Conservation (phyloP, 179 eudicot genomes). For the Beta macrorhiza region DNA sequence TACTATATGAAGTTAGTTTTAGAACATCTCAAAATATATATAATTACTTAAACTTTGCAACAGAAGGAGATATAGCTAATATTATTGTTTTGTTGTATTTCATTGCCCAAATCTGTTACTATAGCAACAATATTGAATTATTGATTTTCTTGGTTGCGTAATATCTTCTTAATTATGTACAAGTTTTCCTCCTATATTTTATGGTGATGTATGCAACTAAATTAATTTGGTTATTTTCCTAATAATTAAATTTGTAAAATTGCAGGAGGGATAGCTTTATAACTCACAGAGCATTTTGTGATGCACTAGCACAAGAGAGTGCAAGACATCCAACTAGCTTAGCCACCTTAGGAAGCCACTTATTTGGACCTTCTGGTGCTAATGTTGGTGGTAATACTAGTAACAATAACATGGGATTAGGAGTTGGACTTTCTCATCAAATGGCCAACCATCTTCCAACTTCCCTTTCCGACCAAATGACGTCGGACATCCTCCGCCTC, state of each 20-base stretch:
- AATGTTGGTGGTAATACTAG: background rate
- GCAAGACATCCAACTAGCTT: constrained; percentile 54
- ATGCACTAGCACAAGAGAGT: constrained; percentile 73
- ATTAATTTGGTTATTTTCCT: background rate
- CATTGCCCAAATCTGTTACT: too few relatives aligned
- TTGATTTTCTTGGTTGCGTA: too few relatives aligned
- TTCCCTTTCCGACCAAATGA: constrained; percentile 35
- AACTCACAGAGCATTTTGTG: constrained; percentile 84
- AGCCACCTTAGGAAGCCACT: constrained; percentile 46
- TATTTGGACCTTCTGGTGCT: constrained; percentile 29
- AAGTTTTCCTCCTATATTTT: too few relatives aligned
- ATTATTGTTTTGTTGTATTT: too few relatives aligned
- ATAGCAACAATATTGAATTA: too few relatives aligned
- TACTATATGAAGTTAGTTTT: too few relatives aligned
- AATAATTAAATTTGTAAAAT: background rate
- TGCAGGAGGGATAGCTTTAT: constrained; percentile 73
- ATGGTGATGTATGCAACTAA: too few relatives aligned
- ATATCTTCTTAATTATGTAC: too few relatives aligned
- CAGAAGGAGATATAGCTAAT: too few relatives aligned
- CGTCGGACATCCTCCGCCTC: constrained; percentile 41
- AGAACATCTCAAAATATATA: too few relatives aligned
- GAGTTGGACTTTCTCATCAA: constrained; percentile 45
- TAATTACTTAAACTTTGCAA: too few relatives aligned
- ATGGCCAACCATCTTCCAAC: constrained; percentile 26
- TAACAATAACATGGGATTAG: constrained; percentile 35